A percentile compares a stretch with the other conserved stretches of the same genome.
Evolutionary conservation across 352 stramenopile genomes (phyloP).

Genomic region (Globisporangium canariense): DNA sequence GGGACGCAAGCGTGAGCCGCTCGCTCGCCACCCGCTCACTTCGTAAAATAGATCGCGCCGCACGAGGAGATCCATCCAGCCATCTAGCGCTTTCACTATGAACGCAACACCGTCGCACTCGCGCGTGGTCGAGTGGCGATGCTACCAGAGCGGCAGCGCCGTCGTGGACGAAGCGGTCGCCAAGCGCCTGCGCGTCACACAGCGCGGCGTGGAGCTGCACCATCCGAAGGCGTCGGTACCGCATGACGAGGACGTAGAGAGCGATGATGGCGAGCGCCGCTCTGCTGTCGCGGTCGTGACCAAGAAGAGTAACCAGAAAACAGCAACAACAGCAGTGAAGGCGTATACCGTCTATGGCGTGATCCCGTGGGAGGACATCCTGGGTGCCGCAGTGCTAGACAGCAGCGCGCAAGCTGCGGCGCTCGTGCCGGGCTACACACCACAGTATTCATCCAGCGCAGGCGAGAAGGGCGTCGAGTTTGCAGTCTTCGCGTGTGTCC

Average conservation of each 20-base stretch:
- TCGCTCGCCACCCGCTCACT: not conserved
- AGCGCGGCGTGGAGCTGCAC: conserved; percentile 9
- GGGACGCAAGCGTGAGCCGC: too few species aligned
- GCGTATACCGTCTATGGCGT: conserved; percentile 20
- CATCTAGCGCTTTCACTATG: not conserved
- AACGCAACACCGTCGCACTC: not conserved
- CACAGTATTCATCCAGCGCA: not conserved
- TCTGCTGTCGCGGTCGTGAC: not conserved
- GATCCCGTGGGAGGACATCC: conserved; percentile 40
- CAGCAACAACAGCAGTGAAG: not conserved
- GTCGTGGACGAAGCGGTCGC: not conserved
- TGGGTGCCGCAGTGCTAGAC: conserved; percentile 38
- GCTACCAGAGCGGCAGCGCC: not conserved
- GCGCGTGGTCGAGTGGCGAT: conserved; percentile 11
- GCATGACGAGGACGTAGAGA: not conserved
- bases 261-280: not conserved
- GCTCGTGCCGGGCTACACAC: conserved; percentile 24
- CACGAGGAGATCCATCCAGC: not conserved
- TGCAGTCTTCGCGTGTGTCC: conserved; percentile 30
- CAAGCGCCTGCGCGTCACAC: conserved; percentile 8
- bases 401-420: conserved; percentile 5
- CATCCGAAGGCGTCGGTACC: not conserved
- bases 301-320: not conserved
- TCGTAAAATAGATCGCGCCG: conserved; percentile 1
- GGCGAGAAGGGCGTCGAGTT: conserved; percentile 28